Evolutionary conservation across 2,329 filamentous ascomycete species (phyloP).

Genomic region (Aspergillus clavatus): DNA sequence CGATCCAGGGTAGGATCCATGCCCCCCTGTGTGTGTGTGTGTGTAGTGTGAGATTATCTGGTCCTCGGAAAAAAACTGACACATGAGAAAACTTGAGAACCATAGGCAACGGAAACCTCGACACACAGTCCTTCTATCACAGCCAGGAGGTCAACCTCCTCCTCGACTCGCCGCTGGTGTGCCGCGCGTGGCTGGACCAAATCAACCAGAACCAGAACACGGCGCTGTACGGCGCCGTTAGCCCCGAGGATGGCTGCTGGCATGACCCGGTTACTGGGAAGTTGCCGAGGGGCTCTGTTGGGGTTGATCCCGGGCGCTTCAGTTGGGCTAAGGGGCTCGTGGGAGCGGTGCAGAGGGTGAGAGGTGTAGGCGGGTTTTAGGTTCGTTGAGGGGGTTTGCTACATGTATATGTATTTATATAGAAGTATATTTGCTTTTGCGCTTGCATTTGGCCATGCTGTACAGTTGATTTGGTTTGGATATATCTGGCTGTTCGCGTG

Average conservation of each 20-base stretch:
- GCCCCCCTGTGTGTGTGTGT: no score
- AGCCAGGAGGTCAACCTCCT: slow-evolving; percentile 73
- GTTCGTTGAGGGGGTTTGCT: no score
- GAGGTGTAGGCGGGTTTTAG: slow-evolving; percentile 53
- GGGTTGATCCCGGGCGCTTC: slow-evolving; percentile 52
- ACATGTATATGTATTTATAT: no score
- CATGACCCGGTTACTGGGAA: slow-evolving; percentile 48
- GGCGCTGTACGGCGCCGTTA: slow-evolving; percentile 51
- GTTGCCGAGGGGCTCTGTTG: slow-evolving; percentile 48
- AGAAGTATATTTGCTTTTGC: neutral
- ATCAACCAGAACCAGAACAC: slow-evolving; percentile 66
- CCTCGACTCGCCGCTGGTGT: slow-evolving; percentile 61
- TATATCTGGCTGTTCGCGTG: no score
- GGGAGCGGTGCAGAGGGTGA: slow-evolving; percentile 55
- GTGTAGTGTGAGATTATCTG: no score
- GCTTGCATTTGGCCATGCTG: no score
- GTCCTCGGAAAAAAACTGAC: no score
- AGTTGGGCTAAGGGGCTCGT: slow-evolving; percentile 56
- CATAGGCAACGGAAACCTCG: slow-evolving; percentile 66
- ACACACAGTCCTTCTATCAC: slow-evolving; percentile 76
- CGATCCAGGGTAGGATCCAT: slow-evolving; percentile 52
- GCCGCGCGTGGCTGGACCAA: slow-evolving; percentile 57
- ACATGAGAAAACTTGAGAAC: neutral
- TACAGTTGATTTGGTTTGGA: no score
- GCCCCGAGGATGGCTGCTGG: slow-evolving; percentile 58